These are phyloP conservation scores for Gamsiella multidivaricata DNA, from an alignment of 192 early-diverging fungal species.

Conservation along the genomic window DNA sequence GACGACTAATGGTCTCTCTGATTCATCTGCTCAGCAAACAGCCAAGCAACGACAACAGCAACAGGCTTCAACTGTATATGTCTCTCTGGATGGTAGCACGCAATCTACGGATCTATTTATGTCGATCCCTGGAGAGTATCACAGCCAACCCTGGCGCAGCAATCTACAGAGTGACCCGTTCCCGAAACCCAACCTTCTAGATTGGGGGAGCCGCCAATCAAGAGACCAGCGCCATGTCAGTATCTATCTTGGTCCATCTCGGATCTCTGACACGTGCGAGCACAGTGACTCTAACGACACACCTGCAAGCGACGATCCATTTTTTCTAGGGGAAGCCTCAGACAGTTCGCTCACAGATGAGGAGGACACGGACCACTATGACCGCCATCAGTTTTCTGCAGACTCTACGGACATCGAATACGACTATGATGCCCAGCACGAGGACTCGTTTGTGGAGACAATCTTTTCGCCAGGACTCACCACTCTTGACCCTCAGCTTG, in stretches of 20 bases:
- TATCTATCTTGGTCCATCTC: not conserved
- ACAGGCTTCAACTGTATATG: no score
- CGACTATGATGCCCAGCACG: conserved; percentile 10
- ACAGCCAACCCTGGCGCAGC: not conserved
- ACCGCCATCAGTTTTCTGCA: not conserved
- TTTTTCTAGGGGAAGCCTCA: not conserved
- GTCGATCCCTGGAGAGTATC: not conserved
- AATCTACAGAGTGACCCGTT: not conserved
- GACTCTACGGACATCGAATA: not conserved
- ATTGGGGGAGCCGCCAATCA: not conserved
- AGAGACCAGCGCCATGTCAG: not conserved
- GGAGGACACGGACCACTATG: not conserved
- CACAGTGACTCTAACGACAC: not conserved
- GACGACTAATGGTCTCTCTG: not conserved
- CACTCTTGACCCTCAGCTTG: conserved; percentile 15
- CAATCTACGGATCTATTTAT: not conserved
- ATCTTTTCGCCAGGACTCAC: not conserved
- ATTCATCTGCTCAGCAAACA: no score
- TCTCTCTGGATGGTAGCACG: no score
- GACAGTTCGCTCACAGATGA: not conserved
- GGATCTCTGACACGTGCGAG: no score
- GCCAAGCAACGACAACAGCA: no score
- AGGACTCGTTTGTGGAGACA: not conserved
- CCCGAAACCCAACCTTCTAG: no score
- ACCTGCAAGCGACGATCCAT: not conserved